A percentile compares a stretch with the other conserved stretches of the same genome.
Evolutionary conservation across 192 early-diverging fungal genomes (phyloP).

Genomic region (Glomus cerebriforme): DNA sequence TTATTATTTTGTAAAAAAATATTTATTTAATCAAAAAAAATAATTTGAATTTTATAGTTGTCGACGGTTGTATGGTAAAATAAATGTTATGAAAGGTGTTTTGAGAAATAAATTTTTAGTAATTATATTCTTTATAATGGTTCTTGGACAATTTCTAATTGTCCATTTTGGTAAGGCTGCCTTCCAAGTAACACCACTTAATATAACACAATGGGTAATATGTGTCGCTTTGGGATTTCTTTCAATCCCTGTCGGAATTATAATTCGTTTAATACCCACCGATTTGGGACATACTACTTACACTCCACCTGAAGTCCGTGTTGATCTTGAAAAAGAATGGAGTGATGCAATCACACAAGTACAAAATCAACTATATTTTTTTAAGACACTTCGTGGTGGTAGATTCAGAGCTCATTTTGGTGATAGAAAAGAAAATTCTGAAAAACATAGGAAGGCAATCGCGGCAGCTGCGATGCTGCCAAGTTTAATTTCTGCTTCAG

Average conservation of each 20-base stretch:
- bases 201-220: conserved; percentile 79
- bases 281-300: conserved; percentile 36
- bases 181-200: conserved; percentile 73
- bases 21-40: not conserved
- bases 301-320: conserved; percentile 27
- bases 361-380: conserved; percentile 37
- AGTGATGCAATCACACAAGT: conserved; percentile 45
- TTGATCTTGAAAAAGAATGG: conserved; percentile 43
- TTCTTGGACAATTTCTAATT: conserved; percentile 83
- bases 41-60: conserved; percentile 46
- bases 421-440: not conserved
- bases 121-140: conserved; percentile 73
- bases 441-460: conserved; percentile 11
- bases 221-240: conserved; percentile 77
- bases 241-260: conserved; percentile 80
- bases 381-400: conserved; percentile 47
- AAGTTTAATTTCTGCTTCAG: not conserved
- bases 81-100: conserved; percentile 89
- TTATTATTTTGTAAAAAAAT: not conserved
- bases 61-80: conserved; percentile 69
- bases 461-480: not conserved
- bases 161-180: conserved; percentile 86
- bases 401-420: conserved; percentile 31
- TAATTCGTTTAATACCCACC: conserved; percentile 89
- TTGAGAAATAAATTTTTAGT: conserved; percentile 79